phyloP scores from a whole-genome alignment of 768 basidiomycete genomes.

The Suillus americanus region DNA sequence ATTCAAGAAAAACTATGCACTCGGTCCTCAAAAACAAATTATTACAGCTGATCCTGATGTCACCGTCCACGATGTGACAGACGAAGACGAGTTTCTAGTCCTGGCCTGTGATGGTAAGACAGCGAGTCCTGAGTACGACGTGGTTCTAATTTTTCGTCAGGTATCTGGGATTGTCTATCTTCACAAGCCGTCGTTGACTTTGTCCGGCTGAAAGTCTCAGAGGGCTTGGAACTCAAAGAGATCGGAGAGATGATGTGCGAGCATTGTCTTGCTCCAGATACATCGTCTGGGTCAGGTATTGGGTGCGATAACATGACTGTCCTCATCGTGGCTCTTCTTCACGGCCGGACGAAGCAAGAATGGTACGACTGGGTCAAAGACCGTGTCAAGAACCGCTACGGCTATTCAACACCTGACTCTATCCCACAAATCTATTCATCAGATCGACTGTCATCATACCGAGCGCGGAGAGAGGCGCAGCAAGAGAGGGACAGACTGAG shows the following conservation, averaged over 20 bases:
- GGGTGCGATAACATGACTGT: constrained; percentile 99
- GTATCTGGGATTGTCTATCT: constrained; percentile 97
- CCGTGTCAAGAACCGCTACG: constrained; percentile 73
- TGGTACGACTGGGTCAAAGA: constrained; percentile 91
- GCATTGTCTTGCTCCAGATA: constrained; percentile 92
- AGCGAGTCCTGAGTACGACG: background rate
- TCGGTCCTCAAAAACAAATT: constrained; percentile 86
- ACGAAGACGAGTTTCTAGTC: constrained; percentile 96
- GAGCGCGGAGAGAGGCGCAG: constrained; percentile 57
- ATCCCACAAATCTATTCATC: constrained; percentile 77
- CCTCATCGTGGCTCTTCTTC: constrained; percentile 83
- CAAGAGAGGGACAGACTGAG: constrained; percentile 47
- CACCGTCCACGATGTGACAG: constrained; percentile 73
- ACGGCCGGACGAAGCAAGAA: constrained; percentile 84
- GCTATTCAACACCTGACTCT: constrained; percentile 73
- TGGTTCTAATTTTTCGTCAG: constrained; percentile 40
- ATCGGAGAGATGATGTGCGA: constrained; percentile 91
- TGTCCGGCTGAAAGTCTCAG: constrained; percentile 76
- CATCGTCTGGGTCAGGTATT: constrained; percentile 85
- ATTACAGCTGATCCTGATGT: constrained; percentile 96
- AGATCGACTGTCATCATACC: constrained; percentile 62
- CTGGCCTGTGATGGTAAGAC: constrained; percentile 91
- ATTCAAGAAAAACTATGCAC: constrained; percentile 89
- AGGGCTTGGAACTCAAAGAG: constrained; percentile 75
- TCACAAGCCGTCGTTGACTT: constrained; percentile 94